Conservation (phyloP, 1,284 basidiomycete species). For the Ceratobasidium sp. region DNA sequence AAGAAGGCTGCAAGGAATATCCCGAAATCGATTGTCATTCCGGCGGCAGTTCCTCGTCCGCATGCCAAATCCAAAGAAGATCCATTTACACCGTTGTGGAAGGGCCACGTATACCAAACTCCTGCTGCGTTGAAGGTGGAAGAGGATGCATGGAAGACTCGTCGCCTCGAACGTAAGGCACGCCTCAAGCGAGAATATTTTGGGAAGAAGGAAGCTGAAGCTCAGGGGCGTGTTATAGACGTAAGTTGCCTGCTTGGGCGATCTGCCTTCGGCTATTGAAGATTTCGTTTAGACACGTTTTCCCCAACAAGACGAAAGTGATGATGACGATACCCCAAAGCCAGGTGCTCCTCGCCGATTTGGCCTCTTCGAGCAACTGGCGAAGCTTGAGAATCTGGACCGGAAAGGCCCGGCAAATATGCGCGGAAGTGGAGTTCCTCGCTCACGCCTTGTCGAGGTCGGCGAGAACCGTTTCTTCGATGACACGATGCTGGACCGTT, state of each 20-base stretch:
- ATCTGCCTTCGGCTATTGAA: not conserved
- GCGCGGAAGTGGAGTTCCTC: not conserved
- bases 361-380: slow-evolving; percentile 28
- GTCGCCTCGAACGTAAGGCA: slow-evolving; percentile 31
- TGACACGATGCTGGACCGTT: slow-evolving; percentile 33
- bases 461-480: slow-evolving; percentile 37
- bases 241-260: not conserved
- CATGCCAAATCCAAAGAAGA: slow-evolving; percentile 1
- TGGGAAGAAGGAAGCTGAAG: slow-evolving; percentile 17
- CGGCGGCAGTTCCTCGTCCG: not conserved
- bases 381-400: slow-evolving; percentile 29
- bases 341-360: slow-evolving; percentile 30
- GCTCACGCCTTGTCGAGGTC: slow-evolving; percentile 32
- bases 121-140: slow-evolving; percentile 8
- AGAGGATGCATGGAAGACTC: slow-evolving; percentile 12
- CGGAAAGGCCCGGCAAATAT: slow-evolving; percentile 30
- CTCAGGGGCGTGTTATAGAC: not conserved
- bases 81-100: slow-evolving; percentile 35
- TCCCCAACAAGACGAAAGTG: not conserved
- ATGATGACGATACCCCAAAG: not conserved
- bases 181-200: slow-evolving; percentile 39
- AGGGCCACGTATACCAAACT: slow-evolving; percentile 33
- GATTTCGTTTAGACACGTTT: slow-evolving; percentile 2
- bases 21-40: not conserved
- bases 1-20: not conserved